Conservation (phyloP, 2,329 filamentous ascomycete species). For the Hypoxylon sp. region DNA sequence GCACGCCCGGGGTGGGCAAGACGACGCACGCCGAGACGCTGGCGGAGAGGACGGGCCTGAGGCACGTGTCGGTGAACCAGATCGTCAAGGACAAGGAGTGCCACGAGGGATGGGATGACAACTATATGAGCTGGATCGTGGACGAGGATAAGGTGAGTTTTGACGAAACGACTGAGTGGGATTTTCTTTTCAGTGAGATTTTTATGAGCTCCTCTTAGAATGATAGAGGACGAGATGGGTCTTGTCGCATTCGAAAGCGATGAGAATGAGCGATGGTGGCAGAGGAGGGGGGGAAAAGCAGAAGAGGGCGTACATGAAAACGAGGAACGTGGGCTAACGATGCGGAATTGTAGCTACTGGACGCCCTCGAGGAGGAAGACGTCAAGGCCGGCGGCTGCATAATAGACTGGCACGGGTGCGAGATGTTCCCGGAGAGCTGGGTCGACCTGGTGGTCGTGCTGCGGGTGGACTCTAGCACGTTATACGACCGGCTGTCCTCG, state of each 20-base stretch:
- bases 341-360: constrained; percentile 71
- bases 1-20: constrained; percentile 95
- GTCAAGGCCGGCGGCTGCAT: constrained; percentile 83
- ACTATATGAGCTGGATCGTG: constrained; percentile 89
- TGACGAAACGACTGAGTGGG: not conserved
- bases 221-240: no score
- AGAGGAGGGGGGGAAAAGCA: not conserved
- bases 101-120: constrained; percentile 88
- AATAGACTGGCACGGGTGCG: constrained; percentile 98
- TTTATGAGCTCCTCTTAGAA: no score
- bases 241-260: no score
- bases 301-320: not conserved
- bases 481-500: constrained; percentile 85
- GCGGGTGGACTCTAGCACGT: constrained; percentile 79
- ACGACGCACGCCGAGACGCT: constrained; percentile 90
- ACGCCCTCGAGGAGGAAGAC: constrained; percentile 83
- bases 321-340: constrained; percentile 41
- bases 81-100: constrained; percentile 90
- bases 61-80: constrained; percentile 89
- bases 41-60: constrained; percentile 79
- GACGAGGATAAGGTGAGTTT: constrained; percentile 88
- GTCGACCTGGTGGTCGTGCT: constrained; percentile 95
- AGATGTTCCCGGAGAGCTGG: constrained; percentile 92
- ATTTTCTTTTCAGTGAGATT: not conserved
- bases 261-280: no score